Conservation (phyloP, 2,329 filamentous ascomycete species). For the Ophiostoma pallidulum region DNA sequence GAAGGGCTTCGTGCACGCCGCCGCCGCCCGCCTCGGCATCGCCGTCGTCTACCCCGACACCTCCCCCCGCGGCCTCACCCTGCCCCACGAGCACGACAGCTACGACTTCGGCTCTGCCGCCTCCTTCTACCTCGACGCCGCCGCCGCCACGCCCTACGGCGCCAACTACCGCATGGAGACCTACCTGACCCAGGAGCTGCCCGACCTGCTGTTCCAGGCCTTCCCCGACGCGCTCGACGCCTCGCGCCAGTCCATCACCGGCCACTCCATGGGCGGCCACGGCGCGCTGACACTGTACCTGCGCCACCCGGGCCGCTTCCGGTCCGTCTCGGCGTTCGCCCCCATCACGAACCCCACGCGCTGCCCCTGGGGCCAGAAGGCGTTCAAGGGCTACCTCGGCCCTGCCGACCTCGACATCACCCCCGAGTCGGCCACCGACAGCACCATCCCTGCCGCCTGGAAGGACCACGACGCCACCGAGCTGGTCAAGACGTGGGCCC, state of each 20-base stretch:
- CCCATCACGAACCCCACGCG: conserved; percentile 79
- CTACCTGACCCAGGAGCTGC: conserved; percentile 87
- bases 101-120: conserved; percentile 92
- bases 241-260: conserved; percentile 68
- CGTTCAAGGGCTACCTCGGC: conserved; percentile 84
- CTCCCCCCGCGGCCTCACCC: conserved; percentile 72
- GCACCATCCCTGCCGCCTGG: conserved; percentile 55
- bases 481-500: conserved; percentile 64
- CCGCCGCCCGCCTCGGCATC: conserved; percentile 69
- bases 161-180: conserved; percentile 87
- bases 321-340: conserved; percentile 80
- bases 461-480: conserved; percentile 87
- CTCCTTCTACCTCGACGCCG: conserved; percentile 91
- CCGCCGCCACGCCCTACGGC: conserved; percentile 63
- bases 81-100: conserved; percentile 74
- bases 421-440: conserved; percentile 10
- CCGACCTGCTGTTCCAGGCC: conserved; percentile 58
- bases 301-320: conserved; percentile 83
- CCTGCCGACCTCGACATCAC: conserved; percentile 34
- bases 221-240: conserved; percentile 62
- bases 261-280: conserved; percentile 96
- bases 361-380: conserved; percentile 93
- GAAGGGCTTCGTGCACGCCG: conserved; percentile 84
- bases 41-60: conserved; percentile 96
- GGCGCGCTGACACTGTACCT: conserved; percentile 88